These are phyloP conservation scores for Oemleria cerasiformis DNA, from an alignment of 306 rosid species.

Conservation along the genomic window DNA sequence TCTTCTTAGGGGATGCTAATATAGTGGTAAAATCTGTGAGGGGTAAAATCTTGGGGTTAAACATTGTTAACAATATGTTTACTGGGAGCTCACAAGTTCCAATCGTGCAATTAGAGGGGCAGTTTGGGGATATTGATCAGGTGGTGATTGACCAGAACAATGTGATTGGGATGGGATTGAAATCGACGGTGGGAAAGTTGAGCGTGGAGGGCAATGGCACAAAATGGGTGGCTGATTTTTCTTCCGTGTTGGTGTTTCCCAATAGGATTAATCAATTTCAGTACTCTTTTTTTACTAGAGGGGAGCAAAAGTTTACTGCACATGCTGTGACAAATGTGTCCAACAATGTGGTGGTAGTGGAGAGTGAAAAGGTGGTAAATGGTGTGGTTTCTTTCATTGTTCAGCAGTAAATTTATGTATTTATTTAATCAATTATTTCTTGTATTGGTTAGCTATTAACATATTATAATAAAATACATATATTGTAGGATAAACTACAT, in stretches of 20 bases:
- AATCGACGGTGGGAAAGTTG: conserved; percentile 56
- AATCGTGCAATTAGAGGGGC: conserved; percentile 51
- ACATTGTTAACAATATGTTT: conserved; percentile 61
- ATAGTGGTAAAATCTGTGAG: conserved; percentile 46
- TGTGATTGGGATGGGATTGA: conserved; percentile 53
- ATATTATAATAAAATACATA: too few species aligned
- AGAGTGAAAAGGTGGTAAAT: conserved; percentile 29
- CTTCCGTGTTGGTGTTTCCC: conserved; percentile 47
- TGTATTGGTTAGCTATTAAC: not conserved
- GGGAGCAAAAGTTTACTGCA: conserved; percentile 41
- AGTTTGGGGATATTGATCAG: conserved; percentile 48
- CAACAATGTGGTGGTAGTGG: conserved; percentile 49
- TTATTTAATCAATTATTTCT: not conserved
- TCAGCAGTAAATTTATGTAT: conserved; percentile 26
- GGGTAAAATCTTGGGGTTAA: conserved; percentile 54
- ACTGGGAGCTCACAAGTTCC: conserved; percentile 46
- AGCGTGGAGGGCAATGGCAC: conserved; percentile 45
- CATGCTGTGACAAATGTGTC: conserved; percentile 53
- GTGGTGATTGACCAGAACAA: conserved; percentile 61
- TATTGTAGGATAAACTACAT: too few species aligned
- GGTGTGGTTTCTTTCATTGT: conserved; percentile 31
- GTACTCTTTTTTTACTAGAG: conserved; percentile 43
- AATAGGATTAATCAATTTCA: conserved; percentile 47
- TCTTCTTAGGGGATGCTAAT: conserved; percentile 62
- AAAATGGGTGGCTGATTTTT: conserved; percentile 61